phyloP scores from a whole-genome alignment of 2,329 filamentous ascomycete genomes.

The Trichoderma guizhouense region DNA sequence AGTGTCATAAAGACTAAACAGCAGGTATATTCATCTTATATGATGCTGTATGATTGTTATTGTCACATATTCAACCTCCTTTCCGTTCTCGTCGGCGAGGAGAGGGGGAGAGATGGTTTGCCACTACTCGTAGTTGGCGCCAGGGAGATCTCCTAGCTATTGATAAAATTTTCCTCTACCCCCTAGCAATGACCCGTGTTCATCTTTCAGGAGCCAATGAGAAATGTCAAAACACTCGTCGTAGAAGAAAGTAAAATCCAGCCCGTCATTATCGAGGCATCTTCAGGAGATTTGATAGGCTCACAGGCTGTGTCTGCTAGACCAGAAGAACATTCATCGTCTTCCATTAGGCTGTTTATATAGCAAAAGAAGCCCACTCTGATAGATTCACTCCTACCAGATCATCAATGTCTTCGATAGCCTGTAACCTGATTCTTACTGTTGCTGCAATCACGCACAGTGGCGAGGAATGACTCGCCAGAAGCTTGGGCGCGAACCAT shows the following conservation, averaged over 20 bases:
- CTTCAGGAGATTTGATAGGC: neutral
- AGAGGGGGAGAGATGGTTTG: neutral
- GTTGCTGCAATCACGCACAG: neutral
- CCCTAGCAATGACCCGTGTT: neutral
- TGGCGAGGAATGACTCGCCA: neutral
- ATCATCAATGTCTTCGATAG: neutral
- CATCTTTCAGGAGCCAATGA: neutral
- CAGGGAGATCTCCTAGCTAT: neutral
- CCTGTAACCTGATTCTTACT: neutral
- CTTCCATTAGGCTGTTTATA: neutral
- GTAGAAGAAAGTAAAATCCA: neutral
- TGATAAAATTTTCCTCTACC: neutral
- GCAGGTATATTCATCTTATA: neutral
- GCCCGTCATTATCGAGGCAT: neutral
- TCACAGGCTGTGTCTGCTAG: neutral
- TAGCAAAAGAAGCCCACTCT: neutral
- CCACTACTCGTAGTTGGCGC: neutral
- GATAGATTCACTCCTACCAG: neutral
- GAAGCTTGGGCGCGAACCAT: neutral
- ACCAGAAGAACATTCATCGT: neutral
- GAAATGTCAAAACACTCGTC: neutral
- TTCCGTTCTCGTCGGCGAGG: neutral
- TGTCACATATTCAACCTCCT: neutral
- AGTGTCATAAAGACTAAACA: neutral
- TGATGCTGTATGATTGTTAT: neutral